Base-by-base conservation (phyloP, 2,329 filamentous ascomycete genomes). In the Zymoseptoria tritici region DNA sequence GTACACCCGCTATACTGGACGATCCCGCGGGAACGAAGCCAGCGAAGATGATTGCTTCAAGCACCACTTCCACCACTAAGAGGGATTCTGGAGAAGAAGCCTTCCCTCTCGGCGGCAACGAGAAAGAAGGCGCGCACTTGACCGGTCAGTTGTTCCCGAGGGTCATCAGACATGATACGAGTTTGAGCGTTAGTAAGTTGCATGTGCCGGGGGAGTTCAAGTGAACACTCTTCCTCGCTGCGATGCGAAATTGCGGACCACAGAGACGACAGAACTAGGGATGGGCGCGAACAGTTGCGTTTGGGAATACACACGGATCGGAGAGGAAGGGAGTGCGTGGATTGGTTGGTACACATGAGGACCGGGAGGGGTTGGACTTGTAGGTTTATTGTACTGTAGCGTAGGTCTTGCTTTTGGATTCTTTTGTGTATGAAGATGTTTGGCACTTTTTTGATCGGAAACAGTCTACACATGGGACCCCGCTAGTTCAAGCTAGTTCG, bases 161-260 rank as follows among this genome's bases (percentile, higher is more conserved):
- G 5, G 71, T 79, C 42, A 66, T 74, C 26, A 71, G 78, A 57
- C 75, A 78, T 50, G 72, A 79, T 56, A 81, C 79, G 5, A 76
- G 78, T 62, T 69, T 79, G 24, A 78, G 74, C 26, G 83, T 89
- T 52, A 85, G 84, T 57, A 81, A 86, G 68, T 74, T 90, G 55
- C 86, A 88, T 68, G 81, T 91, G 19, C 88, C 88, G 3, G 88
- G 88, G 9, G 80, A 86, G 65, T 91, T 68, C 16, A 46, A 46
- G 36, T 46, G 36, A 46, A n/a, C 24, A 26, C 52, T 67, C 67
- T 56, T 59, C 58, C 52, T 36, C 49, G 54, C 16, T 1, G 49
- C 16, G 19, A 21, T 21, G 19, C 24, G 50, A 13, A 52, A 8
- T 21, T 11, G 11, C 24, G 50, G 20, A 22, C 50, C 24, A 22